These are phyloP conservation scores for Ustulina deusta DNA, from an alignment of 2,329 filamentous ascomycete species.

Conservation along the genomic window DNA sequence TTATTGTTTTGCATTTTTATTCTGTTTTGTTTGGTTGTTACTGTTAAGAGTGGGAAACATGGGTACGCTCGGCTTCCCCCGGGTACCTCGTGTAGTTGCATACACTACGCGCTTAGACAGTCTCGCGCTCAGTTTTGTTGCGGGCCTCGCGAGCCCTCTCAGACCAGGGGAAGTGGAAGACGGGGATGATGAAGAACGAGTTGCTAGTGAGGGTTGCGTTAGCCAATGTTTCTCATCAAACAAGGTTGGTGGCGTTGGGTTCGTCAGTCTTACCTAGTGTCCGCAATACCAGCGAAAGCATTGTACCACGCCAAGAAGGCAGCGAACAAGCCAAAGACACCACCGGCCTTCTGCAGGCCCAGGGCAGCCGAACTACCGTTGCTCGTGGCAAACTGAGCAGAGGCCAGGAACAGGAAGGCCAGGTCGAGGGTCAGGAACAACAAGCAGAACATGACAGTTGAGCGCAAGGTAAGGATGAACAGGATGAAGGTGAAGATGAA, in stretches of 20 bases:
- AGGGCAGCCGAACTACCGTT: constrained; percentile 60
- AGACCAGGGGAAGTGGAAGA: constrained; percentile 96
- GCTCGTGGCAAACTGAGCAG: constrained; percentile 69
- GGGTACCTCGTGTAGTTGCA: neutral
- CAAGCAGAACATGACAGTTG: constrained; percentile 80
- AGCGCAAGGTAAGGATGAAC: constrained; percentile 79
- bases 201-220: constrained; percentile 64
- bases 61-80: neutral
- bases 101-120: constrained; percentile 42
- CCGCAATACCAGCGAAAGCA: constrained; percentile 83
- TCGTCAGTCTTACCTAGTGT: constrained; percentile 66
- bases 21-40: neutral
- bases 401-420: constrained; percentile 78
- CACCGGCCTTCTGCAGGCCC: constrained; percentile 75
- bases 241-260: neutral
- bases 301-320: constrained; percentile 91
- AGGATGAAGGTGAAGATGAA: constrained; percentile 86
- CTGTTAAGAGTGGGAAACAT: neutral
- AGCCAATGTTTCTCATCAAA: constrained; percentile 3
- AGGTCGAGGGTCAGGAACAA: constrained; percentile 83
- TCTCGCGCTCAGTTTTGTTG: constrained; percentile 61
- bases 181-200: constrained; percentile 90
- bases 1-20: neutral
- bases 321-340: constrained; percentile 82
- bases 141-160: constrained; percentile 76